Conservation (phyloP, 2,329 filamentous ascomycete genomes). For the Colletotrichum phormii region DNA sequence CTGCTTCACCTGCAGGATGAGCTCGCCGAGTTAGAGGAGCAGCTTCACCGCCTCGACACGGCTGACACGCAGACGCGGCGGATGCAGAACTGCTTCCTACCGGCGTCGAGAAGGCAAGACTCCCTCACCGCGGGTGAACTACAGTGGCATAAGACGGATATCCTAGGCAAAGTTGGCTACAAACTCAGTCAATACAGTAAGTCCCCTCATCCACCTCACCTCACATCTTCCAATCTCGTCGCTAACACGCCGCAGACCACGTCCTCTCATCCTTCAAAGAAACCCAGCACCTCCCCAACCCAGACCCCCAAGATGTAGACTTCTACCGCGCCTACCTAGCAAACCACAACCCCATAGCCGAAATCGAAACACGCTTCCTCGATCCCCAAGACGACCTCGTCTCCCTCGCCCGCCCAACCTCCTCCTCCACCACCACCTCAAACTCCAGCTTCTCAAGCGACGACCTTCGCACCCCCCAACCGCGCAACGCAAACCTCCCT, state of each 20-base stretch:
- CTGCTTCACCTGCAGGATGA: conserved; percentile 89
- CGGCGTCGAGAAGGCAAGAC: conserved; percentile 71
- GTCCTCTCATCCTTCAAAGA: conserved; percentile 69
- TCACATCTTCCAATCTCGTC: not conserved
- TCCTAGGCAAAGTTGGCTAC: conserved; percentile 71
- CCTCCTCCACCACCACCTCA: not conserved
- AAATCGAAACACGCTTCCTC: conserved; percentile 71
- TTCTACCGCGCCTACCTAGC: conserved; percentile 66
- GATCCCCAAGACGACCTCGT: conserved; percentile 67
- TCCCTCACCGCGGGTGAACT: conserved; percentile 63
- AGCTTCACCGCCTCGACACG: conserved; percentile 76
- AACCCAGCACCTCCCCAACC: conserved; percentile 61
- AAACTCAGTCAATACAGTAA: conserved; percentile 77
- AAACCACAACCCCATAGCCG: conserved; percentile 65
- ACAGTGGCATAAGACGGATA: conserved; percentile 69
- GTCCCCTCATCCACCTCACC: conserved; percentile 38
- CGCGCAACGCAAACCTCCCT: conserved; percentile 2
- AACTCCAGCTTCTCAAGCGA: not conserved
- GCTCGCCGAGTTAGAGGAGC: conserved; percentile 82
- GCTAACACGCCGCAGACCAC: conserved; percentile 57
- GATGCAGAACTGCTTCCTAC: conserved; percentile 57
- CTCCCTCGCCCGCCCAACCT: conserved; percentile 44
- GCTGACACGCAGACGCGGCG: conserved; percentile 62
- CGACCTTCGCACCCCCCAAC: conserved; percentile 35
- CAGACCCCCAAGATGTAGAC: conserved; percentile 62